Base-by-base conservation (phyloP, 768 basidiomycete genomes). In the Trametes gibbosa region DNA sequence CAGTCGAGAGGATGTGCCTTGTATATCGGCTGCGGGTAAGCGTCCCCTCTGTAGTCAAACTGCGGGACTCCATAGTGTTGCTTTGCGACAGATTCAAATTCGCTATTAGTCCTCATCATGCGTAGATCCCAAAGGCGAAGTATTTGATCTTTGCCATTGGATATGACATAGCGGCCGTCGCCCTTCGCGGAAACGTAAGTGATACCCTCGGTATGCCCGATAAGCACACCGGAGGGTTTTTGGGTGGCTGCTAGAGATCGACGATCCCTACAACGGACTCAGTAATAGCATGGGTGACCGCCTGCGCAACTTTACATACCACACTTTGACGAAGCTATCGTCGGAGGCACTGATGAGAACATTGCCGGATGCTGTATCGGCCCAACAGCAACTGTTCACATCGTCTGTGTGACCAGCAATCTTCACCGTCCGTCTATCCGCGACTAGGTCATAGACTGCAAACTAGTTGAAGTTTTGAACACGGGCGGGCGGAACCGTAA, bases 301-400 rank as follows among this genome's bases (percentile, higher is more conserved):
- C 23, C 46, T 42, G 24, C 0, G 29, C 3, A 19, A 5, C 29
- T 10, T 10, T 10, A 67, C 79, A 58, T 73, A 94, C 97, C 97
- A 99, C 59, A 98, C 86, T 81, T 98, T 98, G 60, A 98, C 76
- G 72, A 89, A 95, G 0, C 84, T 86, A 69, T 99, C 97, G 68
- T 99, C 97, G 0, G 94, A 95, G 0, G 92, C 97, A 65, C 93
- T 96, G 50, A 98, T 86, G 25, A 99, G 83, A 19, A 99, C 85
- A 70, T 99, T 98, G 12, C 94, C 94, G 13, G 92, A 95, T 2
- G 84, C 82, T 12, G 87, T 87, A 69, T 98, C 95, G 0, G 97
- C 97, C 87, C 95, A 99, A 69, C 91, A 94, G 74, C 95, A 86
- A 68, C 92, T 92, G 67, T 99, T 99, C 41, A 98, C 90, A 70